Conservation (phyloP, 129 eudicot genomes). For the Artemisia annua region DNA sequence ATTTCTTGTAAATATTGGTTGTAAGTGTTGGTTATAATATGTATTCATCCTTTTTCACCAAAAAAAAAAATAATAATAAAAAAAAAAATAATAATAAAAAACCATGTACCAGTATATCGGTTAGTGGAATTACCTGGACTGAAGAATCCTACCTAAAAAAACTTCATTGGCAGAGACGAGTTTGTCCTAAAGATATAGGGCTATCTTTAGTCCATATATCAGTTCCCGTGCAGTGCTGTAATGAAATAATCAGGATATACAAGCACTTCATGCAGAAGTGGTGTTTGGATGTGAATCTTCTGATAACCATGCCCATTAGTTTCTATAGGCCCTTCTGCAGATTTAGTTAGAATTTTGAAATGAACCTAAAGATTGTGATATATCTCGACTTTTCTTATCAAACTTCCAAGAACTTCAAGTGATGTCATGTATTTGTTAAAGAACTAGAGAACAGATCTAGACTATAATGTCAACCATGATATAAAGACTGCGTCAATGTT, state of each 20-base stretch:
- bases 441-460: neutral
- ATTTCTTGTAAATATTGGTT: no score
- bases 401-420: neutral
- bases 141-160: conserved; percentile 31
- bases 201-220: conserved; percentile 24
- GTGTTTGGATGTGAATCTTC: neutral
- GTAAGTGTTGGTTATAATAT: no score
- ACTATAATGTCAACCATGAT: no score
- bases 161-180: conserved; percentile 14
- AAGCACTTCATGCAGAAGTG: neutral
- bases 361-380: neutral
- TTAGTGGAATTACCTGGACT: conserved; percentile 29
- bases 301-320: neutral
- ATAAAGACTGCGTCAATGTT: no score
- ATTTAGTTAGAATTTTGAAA: neutral
- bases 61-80: no score
- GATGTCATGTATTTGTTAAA: no score
- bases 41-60: no score
- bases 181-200: neutral
- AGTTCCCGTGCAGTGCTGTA: neutral
- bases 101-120: conserved; percentile 26
- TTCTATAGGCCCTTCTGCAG: conserved; percentile 5
- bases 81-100: no score
- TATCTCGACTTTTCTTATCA: neutral
- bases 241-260: conserved; percentile 9